A percentile compares a stretch with the other conserved stretches of the same genome.
Evolutionary conservation across 768 basidiomycete species (phyloP).

Genomic region (Fomitopsis serialis): DNA sequence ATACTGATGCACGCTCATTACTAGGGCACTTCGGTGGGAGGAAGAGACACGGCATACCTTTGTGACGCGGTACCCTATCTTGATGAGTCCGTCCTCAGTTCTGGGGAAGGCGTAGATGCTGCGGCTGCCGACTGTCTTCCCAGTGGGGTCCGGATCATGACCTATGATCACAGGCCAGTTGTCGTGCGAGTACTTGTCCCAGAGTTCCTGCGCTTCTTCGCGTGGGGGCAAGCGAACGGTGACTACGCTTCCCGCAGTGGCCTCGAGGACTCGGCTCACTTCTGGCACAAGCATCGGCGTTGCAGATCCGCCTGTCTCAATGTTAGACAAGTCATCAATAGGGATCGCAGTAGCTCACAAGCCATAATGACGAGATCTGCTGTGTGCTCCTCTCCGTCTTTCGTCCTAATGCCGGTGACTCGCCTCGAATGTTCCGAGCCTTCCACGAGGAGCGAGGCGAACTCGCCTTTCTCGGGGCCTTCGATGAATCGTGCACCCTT

Average conservation of each 20-base stretch:
- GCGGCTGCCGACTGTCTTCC: constrained; percentile 1
- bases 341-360: neutral
- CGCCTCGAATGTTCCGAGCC: neutral
- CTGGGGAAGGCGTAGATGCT: constrained; percentile 3
- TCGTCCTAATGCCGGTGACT: neutral
- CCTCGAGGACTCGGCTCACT: constrained; percentile 4
- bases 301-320: constrained; percentile 2
- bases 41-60: neutral
- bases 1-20: neutral
- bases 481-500: neutral
- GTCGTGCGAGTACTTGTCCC: constrained; percentile 3
- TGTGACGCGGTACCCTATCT: constrained; percentile 4
- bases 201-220: constrained; percentile 1
- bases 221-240: constrained; percentile 3
- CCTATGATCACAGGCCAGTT: constrained; percentile 3
- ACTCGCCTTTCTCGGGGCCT: constrained; percentile 2
- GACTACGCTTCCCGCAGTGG: constrained; percentile 3
- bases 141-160: constrained; percentile 2
- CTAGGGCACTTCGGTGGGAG: neutral
- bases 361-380: constrained; percentile 3
- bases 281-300: constrained; percentile 4
- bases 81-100: constrained; percentile 1
- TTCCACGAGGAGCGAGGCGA: neutral
- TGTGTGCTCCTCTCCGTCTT: neutral
- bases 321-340: neutral